phyloP scores from a whole-genome alignment of 441 rosid species.

The Viola pubescens region DNA sequence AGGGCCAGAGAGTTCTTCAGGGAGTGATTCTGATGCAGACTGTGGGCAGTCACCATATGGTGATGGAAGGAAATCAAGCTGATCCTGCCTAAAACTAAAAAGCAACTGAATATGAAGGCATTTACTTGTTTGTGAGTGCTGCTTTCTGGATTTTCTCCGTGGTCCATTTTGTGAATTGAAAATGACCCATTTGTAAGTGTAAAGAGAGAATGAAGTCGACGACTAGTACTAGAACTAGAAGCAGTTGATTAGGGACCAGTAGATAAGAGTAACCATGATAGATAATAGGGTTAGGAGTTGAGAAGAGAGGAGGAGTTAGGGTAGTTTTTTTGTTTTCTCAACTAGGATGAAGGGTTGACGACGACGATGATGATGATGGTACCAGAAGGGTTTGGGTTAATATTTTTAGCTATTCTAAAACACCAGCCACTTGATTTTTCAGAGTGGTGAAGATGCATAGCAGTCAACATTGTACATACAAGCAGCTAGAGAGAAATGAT shows the following conservation, averaged over 20 bases:
- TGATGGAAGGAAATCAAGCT: not conserved
- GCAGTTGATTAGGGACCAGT: not conserved
- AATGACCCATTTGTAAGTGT: not conserved
- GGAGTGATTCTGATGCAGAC: conserved; percentile 32
- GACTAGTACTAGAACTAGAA: not conserved
- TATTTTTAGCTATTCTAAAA: not conserved
- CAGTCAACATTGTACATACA: not conserved
- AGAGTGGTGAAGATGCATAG: not conserved
- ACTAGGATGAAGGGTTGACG: not conserved
- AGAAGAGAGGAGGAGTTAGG: not conserved
- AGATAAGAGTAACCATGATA: not conserved
- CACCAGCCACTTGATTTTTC: not conserved
- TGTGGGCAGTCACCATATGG: conserved; percentile 16
- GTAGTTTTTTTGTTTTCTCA: not conserved
- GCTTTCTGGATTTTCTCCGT: not conserved
- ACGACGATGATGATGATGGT: not conserved
- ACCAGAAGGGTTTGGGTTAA: not conserved
- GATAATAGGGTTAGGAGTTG: not conserved
- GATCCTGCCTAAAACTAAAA: too few species aligned
- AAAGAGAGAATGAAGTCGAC: not conserved
- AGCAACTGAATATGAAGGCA: not conserved
- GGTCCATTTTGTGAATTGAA: not conserved
- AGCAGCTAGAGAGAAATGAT: not conserved
- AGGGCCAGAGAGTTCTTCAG: conserved; percentile 39
- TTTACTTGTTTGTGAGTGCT: not conserved